Evolutionary conservation across 768 basidiomycete species (phyloP), one percentile per base, ranked within the genome.

Genomic region (Kwoniella heveanensis): DNA sequence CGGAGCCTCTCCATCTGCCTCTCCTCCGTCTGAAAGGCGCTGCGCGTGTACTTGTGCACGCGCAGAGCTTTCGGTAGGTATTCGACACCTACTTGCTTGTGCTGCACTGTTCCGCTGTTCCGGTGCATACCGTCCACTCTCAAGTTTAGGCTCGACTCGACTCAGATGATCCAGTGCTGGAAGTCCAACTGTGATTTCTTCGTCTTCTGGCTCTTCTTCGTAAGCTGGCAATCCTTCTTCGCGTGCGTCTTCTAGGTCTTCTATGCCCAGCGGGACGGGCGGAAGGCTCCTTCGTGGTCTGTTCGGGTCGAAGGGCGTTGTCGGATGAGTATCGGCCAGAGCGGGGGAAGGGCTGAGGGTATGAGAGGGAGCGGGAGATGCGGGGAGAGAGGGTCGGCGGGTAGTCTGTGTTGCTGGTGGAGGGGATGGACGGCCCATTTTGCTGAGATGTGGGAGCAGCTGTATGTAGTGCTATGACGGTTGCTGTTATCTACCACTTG

Each of bases 141-240:
- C 37, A 39, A 8, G 22, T 21, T 55, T 5, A 32, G 5, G 5
- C 32, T 32, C 27, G 36, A n/a, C 32, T 22, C 26, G 50, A 52
- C 7, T 52, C 17, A 32, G 21, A 9, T 54, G 29, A n/a, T n/a
- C 29, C 29, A 19, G 27, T 30, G 51, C 22, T 15, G 12, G 22
- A 32, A 19, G 19, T n/a, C 19, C 53, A 21, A 54, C 32, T 6
- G 17, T 26, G 12, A 55, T 21, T 30, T 55, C 54, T 39, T 55
- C 29, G 15, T 55, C 36, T 7, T 55, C 37, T 24, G 54, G 32
- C 39, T 55, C 54, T 25, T 55, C 54, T 39, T 37, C 21, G 26
- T 55, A 55, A 2, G 54, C 54, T 22, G 54, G 54, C 44, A 55
- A 55, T 27, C 54, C 54, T 39, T 55, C 54, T 39, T 44, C 39